Base-by-base conservation (phyloP, 2,329 filamentous ascomycete species). In the Fusarium guadeloupense region DNA sequence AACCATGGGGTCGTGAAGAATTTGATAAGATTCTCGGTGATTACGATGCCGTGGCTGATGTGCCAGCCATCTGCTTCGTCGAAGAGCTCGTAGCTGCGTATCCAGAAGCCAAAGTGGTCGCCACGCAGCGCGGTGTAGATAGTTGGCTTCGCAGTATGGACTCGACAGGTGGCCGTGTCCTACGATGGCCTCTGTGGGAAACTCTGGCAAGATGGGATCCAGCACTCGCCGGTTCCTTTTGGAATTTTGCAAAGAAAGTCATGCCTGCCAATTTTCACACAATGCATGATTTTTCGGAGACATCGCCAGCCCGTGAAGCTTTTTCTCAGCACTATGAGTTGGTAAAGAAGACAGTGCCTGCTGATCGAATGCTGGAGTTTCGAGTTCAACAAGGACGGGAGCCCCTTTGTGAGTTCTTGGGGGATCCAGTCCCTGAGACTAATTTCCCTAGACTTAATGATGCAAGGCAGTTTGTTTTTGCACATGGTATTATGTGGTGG, bases 401-500 rank as follows among this genome's bases (percentile, higher is more conserved):
- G 6, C 56, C 63, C 3, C 45, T 66, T 0, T 66, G 63, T 33
- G 26, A 42, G 6, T 67, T 66, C 10, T 14, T 66, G 14, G 42
- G 34, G 1, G 41, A 47, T 1, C 26, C 46, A 0, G 14, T 44
- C 3, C 63, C 63, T 3, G 42, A 44, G 2, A 17, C 10, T 4
- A 48, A 50, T 1, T 66, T 66, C 5, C 63, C 63, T 0, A 61
- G 9, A 10, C 5, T 42, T 1, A 49, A 66, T n/a, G 55, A 64
- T 13, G 54, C 63, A 0, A 58, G 49, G 5, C 47, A 61, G 9
- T 66, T 61, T 33, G 23, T 64, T 6, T 39, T 64, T 38, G 51
- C 28, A 0, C 54, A 64, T 17, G 41, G 52, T 3, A 30, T 66
- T 21, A 64, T 66, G 39, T 66, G 59, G 63, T 66, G 59, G 63